A percentile compares a stretch with the other conserved stretches of the same genome.
Evolutionary conservation across 1,139 yeast genomes (phyloP).

Genomic region (Sugiyamaella novakii): DNA sequence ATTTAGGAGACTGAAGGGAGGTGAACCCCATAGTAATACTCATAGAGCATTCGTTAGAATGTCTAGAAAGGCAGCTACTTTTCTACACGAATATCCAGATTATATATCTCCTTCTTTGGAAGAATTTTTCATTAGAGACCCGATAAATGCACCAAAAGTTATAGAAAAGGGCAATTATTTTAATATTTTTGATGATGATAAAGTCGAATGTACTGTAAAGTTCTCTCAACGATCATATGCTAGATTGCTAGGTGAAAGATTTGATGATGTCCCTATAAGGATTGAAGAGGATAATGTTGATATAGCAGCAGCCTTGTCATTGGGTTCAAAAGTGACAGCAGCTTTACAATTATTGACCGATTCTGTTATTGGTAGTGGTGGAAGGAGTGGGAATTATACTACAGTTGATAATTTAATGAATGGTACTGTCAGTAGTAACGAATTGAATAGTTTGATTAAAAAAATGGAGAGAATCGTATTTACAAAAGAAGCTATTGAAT

Average conservation of each 20-base stretch:
- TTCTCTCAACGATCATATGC: conserved; percentile 27
- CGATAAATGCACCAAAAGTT: not conserved
- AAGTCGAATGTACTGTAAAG: conserved; percentile 31
- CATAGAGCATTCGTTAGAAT: conserved; percentile 26
- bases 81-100: conserved; percentile 28
- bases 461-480: not conserved
- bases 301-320: not conserved
- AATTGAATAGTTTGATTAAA: not conserved
- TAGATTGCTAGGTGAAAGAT: conserved; percentile 22
- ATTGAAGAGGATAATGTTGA: conserved; percentile 25
- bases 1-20: not conserved
- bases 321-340: conserved; percentile 36
- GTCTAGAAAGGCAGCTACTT: conserved; percentile 28
- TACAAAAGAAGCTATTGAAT: not conserved
- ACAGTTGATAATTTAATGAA: not conserved
- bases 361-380: conserved; percentile 5
- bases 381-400: conserved; percentile 8
- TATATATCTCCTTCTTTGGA: conserved; percentile 26
- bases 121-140: conserved; percentile 11
- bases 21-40: conserved; percentile 11
- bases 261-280: conserved; percentile 11
- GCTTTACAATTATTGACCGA: conserved; percentile 35
- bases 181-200: conserved; percentile 23
- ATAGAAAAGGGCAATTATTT: conserved; percentile 4
- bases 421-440: not conserved